These are phyloP conservation scores for Postia placenta DNA, from an alignment of 768 basidiomycete species.

Conservation along the genomic window DNA sequence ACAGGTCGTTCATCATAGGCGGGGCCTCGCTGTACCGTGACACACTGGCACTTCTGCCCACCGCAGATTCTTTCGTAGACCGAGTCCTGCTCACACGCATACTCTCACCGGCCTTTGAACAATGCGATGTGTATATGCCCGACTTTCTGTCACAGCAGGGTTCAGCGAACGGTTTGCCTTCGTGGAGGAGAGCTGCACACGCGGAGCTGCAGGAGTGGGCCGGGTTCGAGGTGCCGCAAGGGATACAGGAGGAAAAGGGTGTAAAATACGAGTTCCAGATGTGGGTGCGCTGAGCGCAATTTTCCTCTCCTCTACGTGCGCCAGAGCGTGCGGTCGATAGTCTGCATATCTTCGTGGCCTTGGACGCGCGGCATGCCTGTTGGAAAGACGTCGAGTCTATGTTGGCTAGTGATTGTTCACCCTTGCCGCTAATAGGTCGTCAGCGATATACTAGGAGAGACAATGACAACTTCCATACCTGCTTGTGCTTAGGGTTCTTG, in stretches of 20 bases:
- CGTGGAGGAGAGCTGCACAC: constrained; percentile 58
- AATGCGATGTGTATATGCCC: constrained; percentile 86
- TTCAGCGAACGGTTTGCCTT: constrained; percentile 5
- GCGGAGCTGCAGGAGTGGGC: constrained; percentile 69
- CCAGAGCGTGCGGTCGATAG: too few relatives aligned
- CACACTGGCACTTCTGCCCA: constrained; percentile 39
- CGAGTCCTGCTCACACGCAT: constrained; percentile 87
- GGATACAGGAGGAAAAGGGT: constrained; percentile 76
- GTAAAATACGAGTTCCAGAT: constrained; percentile 91
- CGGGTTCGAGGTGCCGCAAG: constrained; percentile 71
- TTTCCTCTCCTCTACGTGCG: background rate
- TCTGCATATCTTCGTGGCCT: too few relatives aligned
- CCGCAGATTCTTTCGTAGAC: constrained; percentile 46
- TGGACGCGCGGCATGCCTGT: too few relatives aligned
- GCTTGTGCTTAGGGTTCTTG: constrained; percentile 96
- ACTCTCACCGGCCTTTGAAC: constrained; percentile 61
- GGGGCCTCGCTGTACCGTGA: constrained; percentile 83
- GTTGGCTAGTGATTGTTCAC: constrained; percentile 5
- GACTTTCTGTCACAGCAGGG: constrained; percentile 44
- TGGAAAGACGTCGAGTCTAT: background rate
- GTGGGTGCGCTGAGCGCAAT: constrained; percentile 56
- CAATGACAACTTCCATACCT: constrained; percentile 44
- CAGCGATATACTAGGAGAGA: background rate
- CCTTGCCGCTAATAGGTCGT: constrained; percentile 21
- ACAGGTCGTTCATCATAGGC: constrained; percentile 83